These are phyloP conservation scores for Neocucurbitaria cava DNA, from an alignment of 2,329 filamentous ascomycete genomes.

Conservation along the genomic window DNA sequence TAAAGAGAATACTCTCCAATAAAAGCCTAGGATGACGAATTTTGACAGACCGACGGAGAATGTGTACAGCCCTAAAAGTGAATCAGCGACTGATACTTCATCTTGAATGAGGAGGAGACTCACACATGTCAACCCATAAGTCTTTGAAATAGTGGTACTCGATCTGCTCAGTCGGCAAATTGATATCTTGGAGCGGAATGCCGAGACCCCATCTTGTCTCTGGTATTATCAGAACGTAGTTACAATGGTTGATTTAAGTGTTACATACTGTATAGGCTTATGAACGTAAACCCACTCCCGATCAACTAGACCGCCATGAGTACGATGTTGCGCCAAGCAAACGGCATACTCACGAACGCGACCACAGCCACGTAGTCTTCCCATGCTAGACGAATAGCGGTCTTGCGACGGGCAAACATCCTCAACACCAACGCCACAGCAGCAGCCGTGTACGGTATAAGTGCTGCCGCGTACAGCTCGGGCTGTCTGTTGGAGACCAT, in stretches of 20 bases:
- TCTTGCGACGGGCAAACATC: slow-evolving; percentile 21
- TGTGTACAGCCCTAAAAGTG: slow-evolving; percentile 22
- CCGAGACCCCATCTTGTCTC: slow-evolving; percentile 35
- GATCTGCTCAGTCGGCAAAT: slow-evolving; percentile 19
- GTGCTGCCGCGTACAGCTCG: slow-evolving; percentile 26
- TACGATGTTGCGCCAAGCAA: not conserved
- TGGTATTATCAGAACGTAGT: slow-evolving; percentile 11
- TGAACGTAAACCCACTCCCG: slow-evolving; percentile 28
- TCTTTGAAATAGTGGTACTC: slow-evolving; percentile 25
- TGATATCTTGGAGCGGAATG: slow-evolving; percentile 18
- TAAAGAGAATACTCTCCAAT: slow-evolving; percentile 29
- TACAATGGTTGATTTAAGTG: too few species aligned
- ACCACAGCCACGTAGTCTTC: slow-evolving; percentile 29
- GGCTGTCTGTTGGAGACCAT: slow-evolving; percentile 24
- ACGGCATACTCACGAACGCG: slow-evolving; percentile 26
- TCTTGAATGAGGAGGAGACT: not conserved
- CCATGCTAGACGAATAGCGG: slow-evolving; percentile 23
- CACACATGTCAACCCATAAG: slow-evolving; percentile 31
- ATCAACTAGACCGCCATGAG: slow-evolving; percentile 13
- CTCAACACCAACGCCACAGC: slow-evolving; percentile 23
- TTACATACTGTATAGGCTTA: slow-evolving; percentile 30
- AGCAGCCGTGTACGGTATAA: slow-evolving; percentile 27
- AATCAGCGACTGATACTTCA: not conserved
- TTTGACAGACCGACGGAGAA: slow-evolving; percentile 32
- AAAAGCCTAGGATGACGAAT: slow-evolving; percentile 30